A percentile compares a stretch with the other conserved stretches of the same genome.
Conservation (phyloP, 208 protist genomes). For the Acanthamoeba sp. region DNA sequence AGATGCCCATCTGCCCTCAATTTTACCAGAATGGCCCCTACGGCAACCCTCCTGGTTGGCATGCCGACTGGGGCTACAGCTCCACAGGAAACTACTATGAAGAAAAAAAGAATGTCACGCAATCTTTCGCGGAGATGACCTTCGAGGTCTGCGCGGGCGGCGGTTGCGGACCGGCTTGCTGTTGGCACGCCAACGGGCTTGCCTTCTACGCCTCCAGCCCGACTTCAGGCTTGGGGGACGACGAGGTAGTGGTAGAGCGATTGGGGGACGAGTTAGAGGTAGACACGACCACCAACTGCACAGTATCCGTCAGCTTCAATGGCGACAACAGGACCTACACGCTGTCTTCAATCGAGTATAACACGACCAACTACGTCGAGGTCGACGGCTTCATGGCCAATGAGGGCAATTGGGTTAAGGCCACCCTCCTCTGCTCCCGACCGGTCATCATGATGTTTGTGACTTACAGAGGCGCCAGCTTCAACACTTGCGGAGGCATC, state of each 20-base stretch:
- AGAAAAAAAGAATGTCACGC: too few relatives aligned
- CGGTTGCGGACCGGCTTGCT: slow-evolving; percentile 16
- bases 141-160: background rate
- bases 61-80: too few relatives aligned
- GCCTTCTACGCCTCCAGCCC: background rate
- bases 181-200: background rate
- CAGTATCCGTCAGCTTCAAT: background rate
- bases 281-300: too few relatives aligned
- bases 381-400: background rate
- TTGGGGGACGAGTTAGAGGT: too few relatives aligned
- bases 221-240: background rate
- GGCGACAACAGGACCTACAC: background rate
- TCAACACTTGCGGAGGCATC: background rate
- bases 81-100: too few relatives aligned
- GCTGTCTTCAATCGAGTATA: background rate
- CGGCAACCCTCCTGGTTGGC: too few relatives aligned
- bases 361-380: background rate
- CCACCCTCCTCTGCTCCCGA: background rate
- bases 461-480: background rate
- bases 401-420: background rate
- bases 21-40: too few relatives aligned
- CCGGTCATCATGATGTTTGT: background rate
- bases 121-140: too few relatives aligned
- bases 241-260: too few relatives aligned
- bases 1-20: too few relatives aligned